Evolutionary conservation across 306 rosid species (phyloP), one percentile per base, ranked within the genome.

Genomic region (Begonia fuchsioides): DNA sequence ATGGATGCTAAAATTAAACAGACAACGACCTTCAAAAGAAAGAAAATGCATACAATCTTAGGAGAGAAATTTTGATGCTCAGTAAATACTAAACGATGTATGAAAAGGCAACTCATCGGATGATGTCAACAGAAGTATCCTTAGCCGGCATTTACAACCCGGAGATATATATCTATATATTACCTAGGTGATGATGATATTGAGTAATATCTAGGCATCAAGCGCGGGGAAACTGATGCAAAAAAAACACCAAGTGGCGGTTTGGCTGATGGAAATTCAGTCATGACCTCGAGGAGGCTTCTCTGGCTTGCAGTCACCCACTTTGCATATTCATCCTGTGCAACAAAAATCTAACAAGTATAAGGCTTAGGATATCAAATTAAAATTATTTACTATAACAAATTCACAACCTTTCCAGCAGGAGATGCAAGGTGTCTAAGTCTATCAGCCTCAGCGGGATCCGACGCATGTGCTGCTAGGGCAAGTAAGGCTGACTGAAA

Each of bases 121-220:
- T 26, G 35, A 26, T 26, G 35, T 26, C 35, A 26, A 26, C 35
- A 4, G 35, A 26, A 26, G 5, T 26, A 26, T 26, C 35, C 35
- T 26, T 26, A 26, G 35, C 35, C 0, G 35, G 5, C 35, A 26
- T 4, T 26, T 26, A n/a, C 35, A 2, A 4, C 35, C 35, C 35
- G 8, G n/a, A n/a, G n/a, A n/a, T n/a, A n/a, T 8, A 26, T 26
- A 26, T 26, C 5, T 26, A 26, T 26, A 26, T 26, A 20, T 1
- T 49, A 92, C 98, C 96, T 82, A 52, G 96, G 96, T 26, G 98
- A 92, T 45, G 98, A 92, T 15, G 98, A 92, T 64, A 92, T 92
- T 51, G 98, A 92, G 72, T 92, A 85, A 66, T 85, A 92, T 44
- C 98, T 83, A 44, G 94, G 96, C 75, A 69, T 94, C 52, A 92